A percentile compares a stretch with the other conserved stretches of the same genome.
Conservation (phyloP, 495 filamentous ascomycete genomes). For the Penicillium argentinense region DNA sequence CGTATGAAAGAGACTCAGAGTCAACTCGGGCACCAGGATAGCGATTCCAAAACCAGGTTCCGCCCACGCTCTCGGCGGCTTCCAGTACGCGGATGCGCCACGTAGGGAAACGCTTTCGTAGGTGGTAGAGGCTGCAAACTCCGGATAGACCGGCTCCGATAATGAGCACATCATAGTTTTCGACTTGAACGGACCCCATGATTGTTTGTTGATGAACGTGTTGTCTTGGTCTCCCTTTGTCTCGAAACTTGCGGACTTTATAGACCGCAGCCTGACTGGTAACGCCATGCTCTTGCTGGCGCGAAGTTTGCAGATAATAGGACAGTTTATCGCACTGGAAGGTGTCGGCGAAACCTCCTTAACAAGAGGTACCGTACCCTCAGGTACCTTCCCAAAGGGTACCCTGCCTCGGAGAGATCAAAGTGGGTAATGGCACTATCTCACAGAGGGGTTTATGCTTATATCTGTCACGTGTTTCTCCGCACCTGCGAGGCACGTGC, state of each 20-base stretch:
- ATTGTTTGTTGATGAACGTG: not conserved
- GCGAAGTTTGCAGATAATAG: not conserved
- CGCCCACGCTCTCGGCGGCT: slow-evolving; percentile 47
- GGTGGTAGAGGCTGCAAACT: slow-evolving; percentile 38
- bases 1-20: slow-evolving; percentile 25
- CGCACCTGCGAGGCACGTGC: slow-evolving; percentile 1
- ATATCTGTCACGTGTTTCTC: not conserved
- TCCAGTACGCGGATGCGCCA: slow-evolving; percentile 44
- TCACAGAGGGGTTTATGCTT: too few relatives aligned
- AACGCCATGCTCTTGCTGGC: not conserved
- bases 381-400: too few relatives aligned
- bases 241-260: not conserved
- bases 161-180: slow-evolving; percentile 43
- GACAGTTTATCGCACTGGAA: not conserved
- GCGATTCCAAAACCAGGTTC: slow-evolving; percentile 48
- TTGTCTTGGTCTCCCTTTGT: not conserved
- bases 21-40: slow-evolving; percentile 34
- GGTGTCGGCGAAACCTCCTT: slow-evolving; percentile 2
- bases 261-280: not conserved
- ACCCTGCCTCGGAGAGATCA: too few relatives aligned
- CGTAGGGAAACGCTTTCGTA: slow-evolving; percentile 43
- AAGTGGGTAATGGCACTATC: not conserved
- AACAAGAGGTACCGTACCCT: too few relatives aligned
- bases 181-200: slow-evolving; percentile 6
- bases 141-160: slow-evolving; percentile 55